Evolutionary conservation across 306 rosid genomes (phyloP), one percentile per base, ranked within the genome.

Genomic region (Quercus wislizeni): DNA sequence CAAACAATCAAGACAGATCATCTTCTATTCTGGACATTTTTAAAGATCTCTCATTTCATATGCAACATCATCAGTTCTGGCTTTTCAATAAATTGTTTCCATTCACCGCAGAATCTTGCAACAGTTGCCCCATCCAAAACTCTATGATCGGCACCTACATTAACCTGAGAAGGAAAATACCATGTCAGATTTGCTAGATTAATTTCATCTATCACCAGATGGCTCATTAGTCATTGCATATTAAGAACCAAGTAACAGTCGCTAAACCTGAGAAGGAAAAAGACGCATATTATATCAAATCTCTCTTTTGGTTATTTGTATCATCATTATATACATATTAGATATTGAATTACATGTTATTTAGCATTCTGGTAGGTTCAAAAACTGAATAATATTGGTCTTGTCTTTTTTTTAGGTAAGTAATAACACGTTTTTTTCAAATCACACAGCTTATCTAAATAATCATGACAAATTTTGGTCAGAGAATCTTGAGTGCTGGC

Each of bases 41-140:
- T 49, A 49, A 49, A 49, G 76, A 63, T 9, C 38, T 74, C 55
- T 85, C 84, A 95, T 89, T 85, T 91, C 87, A 95, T 85, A 73
- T 86, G 87, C 88, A 95, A 82, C 82, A 82, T 67, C 46, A 93
- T 86, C 81, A 95, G 90, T 75, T 91, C 94, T 0, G 98, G 98
- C 71, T 89, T 90, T 84, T 95, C 96, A 55, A 90, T 87, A 73
- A 84, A 76, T 52, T 84, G 86, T 79, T 93, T 95, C 98, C 99
- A 93, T 79, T 93, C 96, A 75, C 85, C 87, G 80, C 99, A 95
- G 74, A 95, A 93, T 59, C 90, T 89, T 28, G 98, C 97, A 73
- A 95, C 98, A 6, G 98, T 93, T 79, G 98, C 99, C 86, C 99
- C 97, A 35, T 95, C 99, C 89, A 95, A 74, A 18, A 95, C 99